Evolutionary conservation across 2,329 filamentous ascomycete genomes (phyloP).

Genomic region (Teratosphaeria gauchensis): DNA sequence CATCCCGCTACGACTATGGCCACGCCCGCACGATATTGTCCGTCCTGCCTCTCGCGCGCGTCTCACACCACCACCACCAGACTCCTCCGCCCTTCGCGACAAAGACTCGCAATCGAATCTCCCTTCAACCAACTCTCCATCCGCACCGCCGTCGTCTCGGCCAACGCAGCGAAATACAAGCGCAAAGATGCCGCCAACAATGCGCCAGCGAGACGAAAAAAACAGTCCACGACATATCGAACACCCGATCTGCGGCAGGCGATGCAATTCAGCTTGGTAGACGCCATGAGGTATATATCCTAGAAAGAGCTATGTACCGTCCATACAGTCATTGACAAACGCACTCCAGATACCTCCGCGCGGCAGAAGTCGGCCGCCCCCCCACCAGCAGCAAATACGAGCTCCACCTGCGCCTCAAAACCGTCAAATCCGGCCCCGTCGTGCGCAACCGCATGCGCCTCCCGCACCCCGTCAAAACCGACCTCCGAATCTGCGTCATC

Average conservation of each 20-base stretch:
- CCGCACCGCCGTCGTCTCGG: conserved; percentile 30
- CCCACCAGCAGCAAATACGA: conserved; percentile 77
- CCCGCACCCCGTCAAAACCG: conserved; percentile 81
- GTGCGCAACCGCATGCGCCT: conserved; percentile 81
- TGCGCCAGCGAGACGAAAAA: conserved; percentile 51
- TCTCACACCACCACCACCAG: conserved; percentile 8
- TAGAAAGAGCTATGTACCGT: not conserved
- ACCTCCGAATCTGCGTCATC: conserved; percentile 82
- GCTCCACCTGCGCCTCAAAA: conserved; percentile 70
- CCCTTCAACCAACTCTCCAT: conserved; percentile 18
- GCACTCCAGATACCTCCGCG: conserved; percentile 71
- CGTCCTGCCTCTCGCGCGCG: conserved; percentile 16
- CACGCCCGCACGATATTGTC: conserved; percentile 13
- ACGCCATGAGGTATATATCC: conserved; percentile 69
- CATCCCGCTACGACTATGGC: not conserved
- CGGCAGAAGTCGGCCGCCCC: conserved; percentile 77
- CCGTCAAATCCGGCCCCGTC: conserved; percentile 74
- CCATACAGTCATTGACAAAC: not conserved
- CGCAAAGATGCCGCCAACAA: conserved; percentile 29
- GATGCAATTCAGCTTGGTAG: conserved; percentile 70
- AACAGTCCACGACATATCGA: conserved; percentile 57
- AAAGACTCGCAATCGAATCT: conserved; percentile 9
- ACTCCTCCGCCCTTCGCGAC: conserved; percentile 7
- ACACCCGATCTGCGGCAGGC: conserved; percentile 53
- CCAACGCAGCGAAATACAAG: conserved; percentile 32